These are phyloP conservation scores for Talaromyces sp. DNA, from an alignment of 2,329 filamentous ascomycete species.

Conservation along the genomic window DNA sequence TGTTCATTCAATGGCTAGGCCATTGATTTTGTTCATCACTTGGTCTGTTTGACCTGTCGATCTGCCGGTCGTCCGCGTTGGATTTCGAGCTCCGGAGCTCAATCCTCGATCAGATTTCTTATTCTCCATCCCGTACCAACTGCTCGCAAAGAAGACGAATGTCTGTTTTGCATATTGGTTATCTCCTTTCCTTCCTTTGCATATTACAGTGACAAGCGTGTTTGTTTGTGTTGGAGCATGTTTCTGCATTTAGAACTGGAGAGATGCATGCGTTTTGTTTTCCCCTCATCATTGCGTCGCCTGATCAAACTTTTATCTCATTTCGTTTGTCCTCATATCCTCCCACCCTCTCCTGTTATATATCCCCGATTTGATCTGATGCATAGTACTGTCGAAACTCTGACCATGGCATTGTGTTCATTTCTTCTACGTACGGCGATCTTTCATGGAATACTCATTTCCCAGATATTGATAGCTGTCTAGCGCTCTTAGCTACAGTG, in stretches of 20 bases:
- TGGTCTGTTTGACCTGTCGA: not conserved
- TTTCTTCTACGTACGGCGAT: conserved; percentile 13
- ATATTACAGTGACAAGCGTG: conserved; percentile 31
- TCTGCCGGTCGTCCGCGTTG: not conserved
- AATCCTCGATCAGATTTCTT: not conserved
- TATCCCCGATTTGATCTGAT: conserved; percentile 32
- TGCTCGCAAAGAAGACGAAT: conserved; percentile 9
- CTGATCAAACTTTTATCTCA: not conserved
- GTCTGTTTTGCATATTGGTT: conserved; percentile 22
- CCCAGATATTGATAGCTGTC: conserved; percentile 9
- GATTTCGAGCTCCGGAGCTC: not conserved
- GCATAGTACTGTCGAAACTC: conserved; percentile 23
- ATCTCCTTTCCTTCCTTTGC: conserved; percentile 22
- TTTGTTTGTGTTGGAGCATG: conserved; percentile 25
- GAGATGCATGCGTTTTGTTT: conserved; percentile 24
- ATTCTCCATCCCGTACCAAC: not conserved
- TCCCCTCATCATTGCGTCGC: conserved; percentile 8
- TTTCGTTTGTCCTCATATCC: conserved; percentile 12
- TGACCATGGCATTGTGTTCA: conserved; percentile 16
- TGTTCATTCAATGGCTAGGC: not conserved
- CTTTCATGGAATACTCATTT: not conserved
- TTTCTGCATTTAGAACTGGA: conserved; percentile 31
- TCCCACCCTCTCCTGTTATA: conserved; percentile 26
- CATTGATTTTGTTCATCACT: not conserved
- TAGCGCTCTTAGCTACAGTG: conserved; percentile 2